Percentiles rank a stretch among this genome's conserved stretches.
Conservation (phyloP, 2,329 filamentous ascomycete species). For the Aspergillus hiratsukae region DNA sequence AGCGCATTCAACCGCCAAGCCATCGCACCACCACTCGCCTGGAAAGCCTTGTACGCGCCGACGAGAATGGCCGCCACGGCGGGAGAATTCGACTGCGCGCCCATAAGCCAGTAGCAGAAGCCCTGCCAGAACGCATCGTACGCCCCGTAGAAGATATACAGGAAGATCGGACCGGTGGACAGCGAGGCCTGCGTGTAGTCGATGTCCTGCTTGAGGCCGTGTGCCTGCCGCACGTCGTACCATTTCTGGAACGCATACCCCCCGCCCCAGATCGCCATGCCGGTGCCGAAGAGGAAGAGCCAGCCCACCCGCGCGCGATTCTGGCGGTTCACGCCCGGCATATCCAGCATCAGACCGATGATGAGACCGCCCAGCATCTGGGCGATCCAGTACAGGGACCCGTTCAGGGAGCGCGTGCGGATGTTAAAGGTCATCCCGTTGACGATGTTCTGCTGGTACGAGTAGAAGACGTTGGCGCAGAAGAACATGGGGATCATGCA, state of each 20-base stretch:
- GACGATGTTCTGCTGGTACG: conserved; percentile 54
- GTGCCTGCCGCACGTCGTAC: conserved; percentile 43
- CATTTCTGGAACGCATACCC: conserved; percentile 64
- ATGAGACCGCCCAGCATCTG: conserved; percentile 53
- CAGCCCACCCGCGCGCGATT: conserved; percentile 47
- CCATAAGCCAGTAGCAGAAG: conserved; percentile 59
- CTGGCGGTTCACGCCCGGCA: conserved; percentile 40
- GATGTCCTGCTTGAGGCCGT: conserved; percentile 42
- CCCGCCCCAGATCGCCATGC: conserved; percentile 54
- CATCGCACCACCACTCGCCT: conserved; percentile 43
- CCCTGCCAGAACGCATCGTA: conserved; percentile 66
- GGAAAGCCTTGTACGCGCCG: conserved; percentile 46
- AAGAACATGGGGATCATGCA: conserved; percentile 54
- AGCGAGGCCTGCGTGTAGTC: conserved; percentile 46
- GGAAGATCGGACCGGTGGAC: conserved; percentile 60
- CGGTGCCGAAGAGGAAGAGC: conserved; percentile 44
- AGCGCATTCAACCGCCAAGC: conserved; percentile 44
- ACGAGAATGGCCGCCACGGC: conserved; percentile 42
- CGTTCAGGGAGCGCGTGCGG: conserved; percentile 53
- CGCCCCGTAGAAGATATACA: conserved; percentile 67
- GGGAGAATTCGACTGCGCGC: conserved; percentile 42
- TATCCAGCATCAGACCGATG: conserved; percentile 37
- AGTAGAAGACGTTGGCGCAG: conserved; percentile 54
- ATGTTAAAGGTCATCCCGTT: conserved; percentile 54
- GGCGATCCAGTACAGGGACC: conserved; percentile 53